Evolutionary conservation across 2,329 filamentous ascomycete species (phyloP), one percentile per base, ranked within the genome.

Genomic region (Neofusicoccum umdonicola): DNA sequence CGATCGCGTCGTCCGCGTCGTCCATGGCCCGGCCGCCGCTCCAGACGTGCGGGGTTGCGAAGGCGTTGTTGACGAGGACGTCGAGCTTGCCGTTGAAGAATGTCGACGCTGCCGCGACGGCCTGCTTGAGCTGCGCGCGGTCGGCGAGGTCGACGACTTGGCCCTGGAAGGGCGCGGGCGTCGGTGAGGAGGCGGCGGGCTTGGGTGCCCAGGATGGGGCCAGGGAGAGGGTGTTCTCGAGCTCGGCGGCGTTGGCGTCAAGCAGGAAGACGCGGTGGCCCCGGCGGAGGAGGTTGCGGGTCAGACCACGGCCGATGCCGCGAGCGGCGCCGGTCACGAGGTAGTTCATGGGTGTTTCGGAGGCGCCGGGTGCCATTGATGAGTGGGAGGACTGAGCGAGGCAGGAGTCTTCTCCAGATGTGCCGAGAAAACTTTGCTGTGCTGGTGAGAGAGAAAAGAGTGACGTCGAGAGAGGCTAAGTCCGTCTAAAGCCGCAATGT

Each of bases 181-280:
- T 11, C 4, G 52, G 19, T 1, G 52, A 12, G 7, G 52, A 17
- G 12, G 51, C 22, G n/a, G 51, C 0, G 3, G 15, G 8, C 5
- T 34, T 62, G 34, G 15, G 11, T 11, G 8, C 48, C 47, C 61
- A 76, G 44, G 64, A 63, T 5, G 73, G 37, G 35, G 67, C 66
- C 54, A 71, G 68, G 44, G 52, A 67, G 65, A 69, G 65, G 15
- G 77, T 76, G 67, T 81, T 72, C 7, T 73, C 68, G 8, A 82
- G 71, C 66, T 81, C 78, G 48, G 74, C 73, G 37, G 69, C 70
- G 67, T 83, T 78, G 50, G 77, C 74, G 65, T 83, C 81, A 41
- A 83, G 70, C 6, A 82, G 74, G 66, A 80, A 79, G 48, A 83
- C 76, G 37, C 76, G 74, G 70, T 82, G 77, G n/a, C 81, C 80